Conservation (phyloP, 208 protist species). For the Wallacemonas sp. region DNA sequence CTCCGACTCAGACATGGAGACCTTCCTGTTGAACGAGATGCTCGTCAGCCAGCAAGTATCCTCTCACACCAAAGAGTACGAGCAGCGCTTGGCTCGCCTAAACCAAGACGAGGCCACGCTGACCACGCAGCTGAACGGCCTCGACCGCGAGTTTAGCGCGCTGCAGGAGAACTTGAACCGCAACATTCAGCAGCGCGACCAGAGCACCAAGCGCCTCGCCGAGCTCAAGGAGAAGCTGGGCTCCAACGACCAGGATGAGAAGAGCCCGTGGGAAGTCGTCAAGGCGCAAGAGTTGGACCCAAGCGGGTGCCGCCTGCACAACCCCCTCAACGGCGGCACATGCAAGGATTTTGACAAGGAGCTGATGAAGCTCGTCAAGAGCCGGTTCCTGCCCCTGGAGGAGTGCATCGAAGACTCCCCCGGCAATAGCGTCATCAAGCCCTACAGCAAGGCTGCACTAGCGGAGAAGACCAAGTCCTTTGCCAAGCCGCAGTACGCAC, state of each 20-base stretch:
- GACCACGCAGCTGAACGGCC: conserved; percentile 35
- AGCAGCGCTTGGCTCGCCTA: conserved; percentile 45
- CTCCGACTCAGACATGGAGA: conserved; percentile 39
- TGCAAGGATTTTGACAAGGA: conserved; percentile 81
- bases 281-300: conserved; percentile 41
- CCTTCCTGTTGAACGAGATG: conserved; percentile 50
- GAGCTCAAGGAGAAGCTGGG: conserved; percentile 60
- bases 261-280: conserved; percentile 43
- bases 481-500: conserved; percentile 30
- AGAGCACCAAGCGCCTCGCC: conserved; percentile 51
- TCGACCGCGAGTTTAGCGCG: conserved; percentile 72
- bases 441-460: conserved; percentile 61
- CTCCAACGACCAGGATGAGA: conserved; percentile 28
- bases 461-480: conserved; percentile 35
- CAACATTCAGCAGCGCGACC: conserved; percentile 52
- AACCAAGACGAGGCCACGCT: conserved; percentile 41
- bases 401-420: conserved; percentile 43
- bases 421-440: conserved; percentile 68
- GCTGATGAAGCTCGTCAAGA: conserved; percentile 88
- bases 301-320: conserved; percentile 43
- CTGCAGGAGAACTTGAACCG: conserved; percentile 67
- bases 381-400: conserved; percentile 55
- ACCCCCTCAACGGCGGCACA: conserved; percentile 59
- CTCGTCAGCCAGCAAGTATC: conserved; percentile 46
- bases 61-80: conserved; percentile 59